Evolutionary conservation across 169 alveolate species (phyloP), one percentile per base, ranked within the genome.

Genomic region (Eimeria tenella): DNA sequence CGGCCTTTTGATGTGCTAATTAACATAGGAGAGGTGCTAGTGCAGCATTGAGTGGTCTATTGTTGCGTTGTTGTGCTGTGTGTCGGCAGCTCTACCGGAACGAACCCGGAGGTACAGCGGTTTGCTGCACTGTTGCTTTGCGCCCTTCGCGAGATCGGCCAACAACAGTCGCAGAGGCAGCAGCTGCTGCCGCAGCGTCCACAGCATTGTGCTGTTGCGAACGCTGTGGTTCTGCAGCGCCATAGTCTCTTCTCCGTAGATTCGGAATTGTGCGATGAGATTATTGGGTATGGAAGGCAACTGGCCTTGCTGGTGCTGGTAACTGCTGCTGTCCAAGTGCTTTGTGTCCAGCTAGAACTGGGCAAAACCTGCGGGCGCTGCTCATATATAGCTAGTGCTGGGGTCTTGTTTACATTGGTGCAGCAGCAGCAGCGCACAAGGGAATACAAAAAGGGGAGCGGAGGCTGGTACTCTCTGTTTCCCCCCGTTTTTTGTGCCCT

Each of bases 101-200:
- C n/a, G n/a, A 68, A n/a, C 31, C 77, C 77, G 77, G 77, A 68
- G 31, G 31, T 68, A 8, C 77, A 68, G 49, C n/a, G 77, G 77
- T 68, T 68, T n/a, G 77, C 77, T 68, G 77, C 77, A 8, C 77
- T 68, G 49, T n/a, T 68, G 77, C 49, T 68, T 23, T 68, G 77
- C 31, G 31, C 77, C 31, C 77, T 68, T 10, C 77, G 77, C n/a
- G 77, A 68, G 42, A 68, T 68, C 13, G 77, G 77, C 42, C 77
- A 68, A 23, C 77, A 17, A 23, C 77, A 68, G 77, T 10, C n/a
- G 77, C 77, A 17, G 77, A 10, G 68, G 68, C 68, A 3, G 19
- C 21, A 58, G 11, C 19, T 58, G 68, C 21, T 11, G 68, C 42
- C 42, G 42, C 42, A 31, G 0, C 42, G 42, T 31, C 42, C 42